Percentiles rank a stretch among this genome's conserved stretches.
Conservation (phyloP, 2,329 filamentous ascomycete genomes). For the Apiospora hydei region DNA sequence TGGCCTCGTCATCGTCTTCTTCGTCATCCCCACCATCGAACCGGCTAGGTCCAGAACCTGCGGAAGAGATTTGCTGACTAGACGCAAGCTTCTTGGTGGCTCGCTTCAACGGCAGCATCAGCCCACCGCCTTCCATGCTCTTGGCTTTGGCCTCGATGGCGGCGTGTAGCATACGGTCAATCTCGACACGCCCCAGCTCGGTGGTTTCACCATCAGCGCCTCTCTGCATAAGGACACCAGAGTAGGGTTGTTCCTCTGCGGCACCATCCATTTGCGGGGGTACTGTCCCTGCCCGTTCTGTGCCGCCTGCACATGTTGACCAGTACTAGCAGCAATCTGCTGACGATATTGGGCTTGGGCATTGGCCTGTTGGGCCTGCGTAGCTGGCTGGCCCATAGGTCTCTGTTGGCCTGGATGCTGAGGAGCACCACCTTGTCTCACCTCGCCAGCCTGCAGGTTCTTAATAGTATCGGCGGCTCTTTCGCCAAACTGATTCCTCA, state of each 20-base stretch:
- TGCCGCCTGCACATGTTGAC: slow-evolving; percentile 42
- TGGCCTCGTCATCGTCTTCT: slow-evolving; percentile 91
- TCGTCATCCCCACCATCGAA: slow-evolving; percentile 70
- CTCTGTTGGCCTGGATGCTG: slow-evolving; percentile 36
- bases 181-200: slow-evolving; percentile 66
- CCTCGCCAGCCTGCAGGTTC: slow-evolving; percentile 56
- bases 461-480: slow-evolving; percentile 72
- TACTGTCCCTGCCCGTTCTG: slow-evolving; percentile 51
- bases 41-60: slow-evolving; percentile 50
- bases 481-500: slow-evolving; percentile 67
- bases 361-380: slow-evolving; percentile 33
- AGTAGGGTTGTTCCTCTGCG: slow-evolving; percentile 64
- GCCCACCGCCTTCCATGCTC: slow-evolving; percentile 75
- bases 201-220: slow-evolving; percentile 60
- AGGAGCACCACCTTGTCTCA: slow-evolving; percentile 43
- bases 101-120: slow-evolving; percentile 73
- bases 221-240: slow-evolving; percentile 66
- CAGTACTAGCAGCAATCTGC: slow-evolving; percentile 27
- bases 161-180: slow-evolving; percentile 73
- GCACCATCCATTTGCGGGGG: slow-evolving; percentile 76
- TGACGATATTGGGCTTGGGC: slow-evolving; percentile 40
- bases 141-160: slow-evolving; percentile 71
- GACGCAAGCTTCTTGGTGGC: slow-evolving; percentile 22
- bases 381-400: slow-evolving; percentile 34
- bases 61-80: slow-evolving; percentile 27